Conservation (phyloP, 345 rosid species). For the Gossypium raimondii region DNA sequence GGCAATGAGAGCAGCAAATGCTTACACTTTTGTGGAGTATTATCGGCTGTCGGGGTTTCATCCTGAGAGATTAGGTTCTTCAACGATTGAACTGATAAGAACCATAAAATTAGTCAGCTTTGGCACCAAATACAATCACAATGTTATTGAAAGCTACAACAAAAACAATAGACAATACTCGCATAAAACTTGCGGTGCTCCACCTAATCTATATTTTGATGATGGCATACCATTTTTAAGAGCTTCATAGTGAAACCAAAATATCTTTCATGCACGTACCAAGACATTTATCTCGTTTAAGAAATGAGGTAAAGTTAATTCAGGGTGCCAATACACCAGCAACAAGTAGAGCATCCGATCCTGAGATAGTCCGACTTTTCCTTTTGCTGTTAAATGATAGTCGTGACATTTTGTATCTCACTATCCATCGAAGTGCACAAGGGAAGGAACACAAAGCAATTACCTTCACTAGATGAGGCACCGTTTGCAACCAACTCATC, state of each 20-base stretch:
- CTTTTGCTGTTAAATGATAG: too few relatives aligned
- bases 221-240: neutral
- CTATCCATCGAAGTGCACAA: conserved; percentile 4
- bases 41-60: conserved; percentile 53
- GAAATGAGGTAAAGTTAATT: neutral
- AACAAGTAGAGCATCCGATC: neutral
- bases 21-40: conserved; percentile 71
- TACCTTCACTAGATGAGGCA: conserved; percentile 47
- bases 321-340: too few relatives aligned
- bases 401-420: neutral
- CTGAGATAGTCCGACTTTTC: neutral
- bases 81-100: conserved; percentile 59
- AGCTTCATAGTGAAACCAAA: neutral
- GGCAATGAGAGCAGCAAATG: neutral
- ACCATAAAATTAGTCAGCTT: conserved; percentile 24
- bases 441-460: conserved; percentile 12
- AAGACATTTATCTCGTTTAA: neutral
- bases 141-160: neutral
- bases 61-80: conserved; percentile 84
- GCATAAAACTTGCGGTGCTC: neutral
- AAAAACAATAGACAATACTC: neutral
- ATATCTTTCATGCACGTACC: neutral
- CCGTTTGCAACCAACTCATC: conserved; percentile 28
- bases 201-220: neutral
- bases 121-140: neutral